Evolutionary conservation across 129 eudicot species (phyloP).

Genomic region (Gnaphalium uliginosum): DNA sequence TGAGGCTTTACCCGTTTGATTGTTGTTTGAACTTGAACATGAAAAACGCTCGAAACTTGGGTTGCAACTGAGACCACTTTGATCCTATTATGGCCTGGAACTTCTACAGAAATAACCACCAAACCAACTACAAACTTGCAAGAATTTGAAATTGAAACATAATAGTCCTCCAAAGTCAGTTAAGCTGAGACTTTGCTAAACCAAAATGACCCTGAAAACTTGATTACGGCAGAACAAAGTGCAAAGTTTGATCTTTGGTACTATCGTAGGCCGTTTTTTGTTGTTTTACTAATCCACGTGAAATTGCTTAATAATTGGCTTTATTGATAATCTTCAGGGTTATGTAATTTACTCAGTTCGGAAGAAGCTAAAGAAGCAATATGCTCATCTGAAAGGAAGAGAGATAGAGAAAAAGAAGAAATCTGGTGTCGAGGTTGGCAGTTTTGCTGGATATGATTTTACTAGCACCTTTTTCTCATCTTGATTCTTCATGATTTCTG

Average conservation of each 20-base stretch:
- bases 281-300: not conserved
- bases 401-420: conserved; percentile 90
- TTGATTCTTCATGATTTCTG: not conserved
- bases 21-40: too few relatives aligned
- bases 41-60: too few relatives aligned
- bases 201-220: too few relatives aligned
- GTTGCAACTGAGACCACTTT: too few relatives aligned
- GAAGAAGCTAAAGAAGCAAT: conserved; percentile 90
- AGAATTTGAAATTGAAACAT: too few relatives aligned
- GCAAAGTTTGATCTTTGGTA: conserved; percentile 19
- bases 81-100: too few relatives aligned
- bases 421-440: conserved; percentile 89
- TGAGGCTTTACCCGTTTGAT: too few relatives aligned
- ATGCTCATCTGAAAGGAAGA: conserved; percentile 79
- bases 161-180: too few relatives aligned
- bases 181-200: too few relatives aligned
- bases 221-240: too few relatives aligned
- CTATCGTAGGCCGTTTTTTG: not conserved
- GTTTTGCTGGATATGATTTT: not conserved
- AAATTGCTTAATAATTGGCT: not conserved
- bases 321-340: conserved; percentile 53
- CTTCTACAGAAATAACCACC: too few relatives aligned
- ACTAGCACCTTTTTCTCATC: conserved; percentile 3
- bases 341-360: conserved; percentile 87
- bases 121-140: too few relatives aligned